Conservation (phyloP, 768 basidiomycete genomes). For the Butyriboletus loyo region DNA sequence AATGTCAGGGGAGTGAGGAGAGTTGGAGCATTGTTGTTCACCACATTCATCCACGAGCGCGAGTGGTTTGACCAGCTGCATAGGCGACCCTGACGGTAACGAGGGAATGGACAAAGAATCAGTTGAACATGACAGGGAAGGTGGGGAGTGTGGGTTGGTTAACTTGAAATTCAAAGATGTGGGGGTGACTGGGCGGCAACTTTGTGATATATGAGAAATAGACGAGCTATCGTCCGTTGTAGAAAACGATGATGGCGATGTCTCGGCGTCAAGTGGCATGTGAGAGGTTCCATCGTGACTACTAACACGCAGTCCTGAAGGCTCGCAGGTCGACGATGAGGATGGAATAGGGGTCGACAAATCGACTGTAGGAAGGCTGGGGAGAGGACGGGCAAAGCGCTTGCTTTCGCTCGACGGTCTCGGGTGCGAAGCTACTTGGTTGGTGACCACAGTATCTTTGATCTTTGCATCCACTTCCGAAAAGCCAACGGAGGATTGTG, state of each 20-base stretch:
- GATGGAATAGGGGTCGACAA: neutral
- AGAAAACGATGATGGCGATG: conserved; percentile 25
- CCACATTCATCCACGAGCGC: conserved; percentile 31
- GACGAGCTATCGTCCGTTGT: conserved; percentile 33
- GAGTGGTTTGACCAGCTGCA: conserved; percentile 36
- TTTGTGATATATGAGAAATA: conserved; percentile 29
- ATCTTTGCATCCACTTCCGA: neutral
- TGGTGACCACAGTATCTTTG: neutral
- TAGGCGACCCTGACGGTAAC: conserved; percentile 44
- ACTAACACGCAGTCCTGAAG: neutral
- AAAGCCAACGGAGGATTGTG: neutral
- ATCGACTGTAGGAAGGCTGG: conserved; percentile 20
- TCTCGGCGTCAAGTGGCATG: conserved; percentile 16
- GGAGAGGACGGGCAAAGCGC: conserved; percentile 24
- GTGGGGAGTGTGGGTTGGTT: conserved; percentile 33
- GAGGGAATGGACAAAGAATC: conserved; percentile 60
- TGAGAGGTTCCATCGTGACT: neutral
- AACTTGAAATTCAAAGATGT: conserved; percentile 30
- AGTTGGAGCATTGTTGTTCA: conserved; percentile 25
- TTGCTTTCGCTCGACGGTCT: conserved; percentile 11
- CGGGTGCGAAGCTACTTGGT: neutral
- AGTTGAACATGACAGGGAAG: conserved; percentile 54
- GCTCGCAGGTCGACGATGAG: conserved; percentile 4
- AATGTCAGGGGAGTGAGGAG: conserved; percentile 28
- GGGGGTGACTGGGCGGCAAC: conserved; percentile 35